Conservation (phyloP, 306 rosid genomes). For the Trichosanthes truncata region DNA sequence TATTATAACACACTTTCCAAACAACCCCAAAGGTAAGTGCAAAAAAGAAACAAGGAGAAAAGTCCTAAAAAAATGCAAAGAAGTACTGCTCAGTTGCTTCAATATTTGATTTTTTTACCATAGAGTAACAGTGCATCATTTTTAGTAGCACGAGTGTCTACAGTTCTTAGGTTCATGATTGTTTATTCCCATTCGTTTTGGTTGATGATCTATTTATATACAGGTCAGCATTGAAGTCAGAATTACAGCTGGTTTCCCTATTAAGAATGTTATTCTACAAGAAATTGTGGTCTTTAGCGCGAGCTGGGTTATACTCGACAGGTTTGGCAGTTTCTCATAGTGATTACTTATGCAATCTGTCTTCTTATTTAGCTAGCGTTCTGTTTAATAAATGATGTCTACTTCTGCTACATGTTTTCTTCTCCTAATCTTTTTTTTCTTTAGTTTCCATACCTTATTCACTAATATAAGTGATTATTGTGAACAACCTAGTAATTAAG, state of each 20-base stretch:
- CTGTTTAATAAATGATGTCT: not conserved
- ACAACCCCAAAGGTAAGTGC: too few species aligned
- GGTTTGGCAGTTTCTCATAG: slow-evolving; percentile 25
- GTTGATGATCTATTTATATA: not conserved
- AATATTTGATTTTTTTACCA: not conserved
- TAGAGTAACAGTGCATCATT: not conserved
- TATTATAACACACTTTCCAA: too few species aligned
- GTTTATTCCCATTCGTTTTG: not conserved
- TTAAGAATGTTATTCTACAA: slow-evolving; percentile 55
- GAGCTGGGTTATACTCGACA: slow-evolving; percentile 68
- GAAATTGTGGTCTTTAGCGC: slow-evolving; percentile 42
- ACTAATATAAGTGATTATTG: too few species aligned
- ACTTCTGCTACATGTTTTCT: not conserved
- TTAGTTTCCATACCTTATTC: not conserved
- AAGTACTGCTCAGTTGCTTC: not conserved
- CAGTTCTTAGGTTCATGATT: not conserved
- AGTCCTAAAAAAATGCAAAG: not conserved
- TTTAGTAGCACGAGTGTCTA: not conserved
- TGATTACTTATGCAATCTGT: not conserved
- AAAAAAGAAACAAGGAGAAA: not conserved
- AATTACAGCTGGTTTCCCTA: slow-evolving; percentile 68
- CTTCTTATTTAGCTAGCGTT: not conserved
- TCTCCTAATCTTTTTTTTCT: not conserved
- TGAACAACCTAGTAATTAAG: too few species aligned
- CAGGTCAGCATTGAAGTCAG: slow-evolving; percentile 66